phyloP scores from a whole-genome alignment of 768 basidiomycete species.

The Holtermannia corniformis region DNA sequence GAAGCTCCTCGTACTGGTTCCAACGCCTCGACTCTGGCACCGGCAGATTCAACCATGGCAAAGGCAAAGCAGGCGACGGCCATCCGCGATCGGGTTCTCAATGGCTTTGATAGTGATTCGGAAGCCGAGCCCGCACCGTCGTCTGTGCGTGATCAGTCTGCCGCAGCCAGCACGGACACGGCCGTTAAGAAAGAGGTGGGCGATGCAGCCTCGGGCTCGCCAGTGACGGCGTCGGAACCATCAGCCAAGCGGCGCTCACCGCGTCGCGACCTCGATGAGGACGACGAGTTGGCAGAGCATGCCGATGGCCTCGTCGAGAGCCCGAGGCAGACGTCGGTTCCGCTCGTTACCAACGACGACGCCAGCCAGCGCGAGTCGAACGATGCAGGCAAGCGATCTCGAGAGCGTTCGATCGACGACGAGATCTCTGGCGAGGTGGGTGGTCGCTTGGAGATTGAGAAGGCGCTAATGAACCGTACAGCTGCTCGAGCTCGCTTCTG shows the following conservation, averaged over 20 bases:
- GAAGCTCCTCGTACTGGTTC: conserved; percentile 5
- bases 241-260: conserved; percentile 3
- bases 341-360: background rate
- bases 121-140: conserved; percentile 8
- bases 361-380: conserved; percentile 1
- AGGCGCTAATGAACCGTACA: too few species aligned
- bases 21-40: background rate
- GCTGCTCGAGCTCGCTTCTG: conserved; percentile 21
- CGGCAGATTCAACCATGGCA: conserved; percentile 11
- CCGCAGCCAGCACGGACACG: background rate
- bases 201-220: background rate
- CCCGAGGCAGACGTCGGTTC: background rate
- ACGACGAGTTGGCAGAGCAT: conserved; percentile 13
- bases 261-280: conserved; percentile 7
- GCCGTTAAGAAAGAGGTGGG: background rate
- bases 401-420: conserved; percentile 8
- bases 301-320: conserved; percentile 1
- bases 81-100: conserved; percentile 11
- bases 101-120: conserved; percentile 15
- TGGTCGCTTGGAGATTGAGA: background rate
- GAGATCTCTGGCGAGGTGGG: conserved; percentile 25
- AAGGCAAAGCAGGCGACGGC: conserved; percentile 6
- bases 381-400: conserved; percentile 3
- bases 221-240: background rate
- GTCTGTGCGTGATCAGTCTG: conserved; percentile 1